These are phyloP conservation scores for Vigna unguiculata DNA, from an alignment of 306 rosid genomes.

Conservation along the genomic window DNA sequence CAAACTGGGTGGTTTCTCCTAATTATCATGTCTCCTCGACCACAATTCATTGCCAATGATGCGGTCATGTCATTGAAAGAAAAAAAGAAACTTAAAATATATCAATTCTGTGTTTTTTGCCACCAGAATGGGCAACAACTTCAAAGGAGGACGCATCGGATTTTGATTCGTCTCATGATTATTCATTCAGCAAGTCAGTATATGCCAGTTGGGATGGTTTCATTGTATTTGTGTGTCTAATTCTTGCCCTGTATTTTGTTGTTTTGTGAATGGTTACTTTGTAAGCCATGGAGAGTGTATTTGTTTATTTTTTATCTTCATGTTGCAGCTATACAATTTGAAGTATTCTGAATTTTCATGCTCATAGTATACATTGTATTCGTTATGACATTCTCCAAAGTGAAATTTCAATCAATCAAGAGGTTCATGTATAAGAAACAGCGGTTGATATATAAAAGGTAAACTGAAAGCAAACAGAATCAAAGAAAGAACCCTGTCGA, in stretches of 20 bases:
- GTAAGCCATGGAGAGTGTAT: conserved; percentile 42
- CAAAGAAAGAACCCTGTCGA: conserved; percentile 30
- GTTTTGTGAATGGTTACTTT: conserved; percentile 59
- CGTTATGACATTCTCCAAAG: conserved; percentile 9
- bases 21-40: conserved; percentile 43
- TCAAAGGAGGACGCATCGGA: conserved; percentile 33
- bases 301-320: conserved; percentile 38
- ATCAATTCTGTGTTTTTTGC: conserved; percentile 13
- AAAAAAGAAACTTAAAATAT: conserved; percentile 27
- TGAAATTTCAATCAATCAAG: conserved; percentile 30
- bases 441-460: neutral
- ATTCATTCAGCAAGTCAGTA: conserved; percentile 44
- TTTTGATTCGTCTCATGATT: conserved; percentile 42
- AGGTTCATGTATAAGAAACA: neutral
- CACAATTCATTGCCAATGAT: conserved; percentile 57
- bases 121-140: conserved; percentile 27
- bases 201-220: conserved; percentile 46
- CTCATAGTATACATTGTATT: conserved; percentile 24
- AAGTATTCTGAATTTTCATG: conserved; percentile 38
- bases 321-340: conserved; percentile 46
- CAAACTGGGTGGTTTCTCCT: conserved; percentile 75
- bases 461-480: conserved; percentile 24
- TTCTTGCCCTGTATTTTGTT: conserved; percentile 46
- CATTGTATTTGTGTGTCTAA: conserved; percentile 52
- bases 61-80: conserved; percentile 22